Base-by-base conservation (phyloP, 2,329 filamentous ascomycete species). In the Aspergillus carbonarius region DNA sequence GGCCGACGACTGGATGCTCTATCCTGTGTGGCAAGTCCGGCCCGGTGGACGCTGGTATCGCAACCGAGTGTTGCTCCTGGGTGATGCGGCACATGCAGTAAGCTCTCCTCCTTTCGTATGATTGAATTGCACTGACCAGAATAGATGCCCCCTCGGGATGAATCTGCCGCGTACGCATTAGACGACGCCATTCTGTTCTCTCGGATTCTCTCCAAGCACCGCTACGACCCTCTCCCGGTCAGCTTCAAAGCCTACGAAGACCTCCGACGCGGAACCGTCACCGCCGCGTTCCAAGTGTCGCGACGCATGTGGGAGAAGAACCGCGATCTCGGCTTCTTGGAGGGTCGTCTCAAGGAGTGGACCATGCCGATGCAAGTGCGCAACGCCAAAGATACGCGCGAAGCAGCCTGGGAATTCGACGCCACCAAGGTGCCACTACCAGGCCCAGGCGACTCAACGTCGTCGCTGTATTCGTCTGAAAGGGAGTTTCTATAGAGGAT, bases 51-150 rank as follows among this genome's bases (percentile, higher is more conserved):
- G 66, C 20, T 80, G 78, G 78, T 71, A 62, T 42, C 73, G 70
- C 5, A 71, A 75, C n/a, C 70, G 76, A 4, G 72, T 73, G 3
- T 69, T 81, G 20, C 61, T 81, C 5, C 62, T 81, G 4, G 78
- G 79, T 4, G 79, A 81, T 68, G 78, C 79, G 25, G 79, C 78
- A 4, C 78, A 81, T 60, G 78, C 78, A 35, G 78, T 79, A 72
- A 51, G 76, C 70, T 2, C 27, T 30, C 17, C 13, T 6, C 1
- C 12, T 27, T 10, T 25, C n/a, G n/a, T n/a, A n/a, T n/a, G n/a
- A 4, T 12, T 10, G 18, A n/a, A 18, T 27, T 49, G 52, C 59
- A 67, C 52, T 47, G n/a, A 40, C 12, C 2, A 4, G 2, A 42
- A 17, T 55, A 79, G 77, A 80, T 81, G 78, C 78, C 78, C 1